A percentile compares a stretch with the other conserved stretches of the same genome.
These are phyloP conservation scores for Clathrospora elynae DNA, from an alignment of 2,329 filamentous ascomycete species.

Conservation along the genomic window DNA sequence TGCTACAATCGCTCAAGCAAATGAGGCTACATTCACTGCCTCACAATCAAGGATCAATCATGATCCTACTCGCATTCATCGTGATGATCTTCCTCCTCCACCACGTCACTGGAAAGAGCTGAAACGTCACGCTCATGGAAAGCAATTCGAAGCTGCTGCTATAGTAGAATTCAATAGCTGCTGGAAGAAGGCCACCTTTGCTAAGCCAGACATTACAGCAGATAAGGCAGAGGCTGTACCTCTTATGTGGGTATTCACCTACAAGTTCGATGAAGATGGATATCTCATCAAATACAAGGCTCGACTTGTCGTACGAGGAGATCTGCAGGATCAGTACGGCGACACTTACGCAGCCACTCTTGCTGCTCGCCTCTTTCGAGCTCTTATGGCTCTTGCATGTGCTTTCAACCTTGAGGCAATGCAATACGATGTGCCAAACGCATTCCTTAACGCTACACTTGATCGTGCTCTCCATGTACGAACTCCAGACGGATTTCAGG, in stretches of 20 bases:
- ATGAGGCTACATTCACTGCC: constrained; percentile 2
- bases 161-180: neutral
- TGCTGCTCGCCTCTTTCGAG: neutral
- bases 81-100: constrained; percentile 4
- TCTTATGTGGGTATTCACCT: constrained; percentile 11
- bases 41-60: constrained; percentile 1
- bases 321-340: constrained; percentile 2
- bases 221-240: neutral
- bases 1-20: constrained; percentile 1
- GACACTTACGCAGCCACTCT: constrained; percentile 4
- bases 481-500: constrained; percentile 6
- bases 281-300: neutral
- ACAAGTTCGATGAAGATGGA: constrained; percentile 19
- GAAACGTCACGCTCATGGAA: neutral
- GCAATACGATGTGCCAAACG: constrained; percentile 3
- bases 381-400: constrained; percentile 1
- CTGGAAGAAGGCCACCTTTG: constrained; percentile 4
- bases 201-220: constrained; percentile 1
- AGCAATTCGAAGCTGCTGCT: constrained; percentile 4
- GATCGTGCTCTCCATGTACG: constrained; percentile 1
- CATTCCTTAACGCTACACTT: constrained; percentile 4
- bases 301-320: neutral
- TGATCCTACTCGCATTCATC: constrained; percentile 4
- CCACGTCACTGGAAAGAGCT: constrained; percentile 6
- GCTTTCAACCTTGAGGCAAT: constrained; percentile 5